phyloP scores from a whole-genome alignment of 2,329 filamentous ascomycete species.

The Rhytidhysteron rufulum region DNA sequence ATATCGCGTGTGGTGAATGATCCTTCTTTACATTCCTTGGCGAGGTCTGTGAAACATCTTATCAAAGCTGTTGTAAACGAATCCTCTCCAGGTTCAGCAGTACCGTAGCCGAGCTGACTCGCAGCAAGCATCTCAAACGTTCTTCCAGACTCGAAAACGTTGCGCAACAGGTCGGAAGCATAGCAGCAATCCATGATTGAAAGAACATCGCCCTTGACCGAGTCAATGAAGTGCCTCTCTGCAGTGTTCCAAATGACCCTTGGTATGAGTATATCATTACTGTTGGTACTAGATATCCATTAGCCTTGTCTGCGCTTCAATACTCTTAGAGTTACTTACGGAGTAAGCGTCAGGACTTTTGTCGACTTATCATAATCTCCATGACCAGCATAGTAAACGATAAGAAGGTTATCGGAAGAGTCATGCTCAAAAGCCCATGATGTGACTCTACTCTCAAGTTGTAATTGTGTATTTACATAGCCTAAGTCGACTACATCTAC shows the following conservation, averaged over 20 bases:
- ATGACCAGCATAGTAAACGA: slow-evolving; percentile 16
- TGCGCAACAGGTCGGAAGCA: slow-evolving; percentile 13
- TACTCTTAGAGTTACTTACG: slow-evolving; percentile 5
- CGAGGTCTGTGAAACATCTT: slow-evolving; percentile 3
- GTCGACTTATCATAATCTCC: slow-evolving; percentile 3
- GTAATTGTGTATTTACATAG: slow-evolving; percentile 4
- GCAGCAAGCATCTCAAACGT: slow-evolving; percentile 9
- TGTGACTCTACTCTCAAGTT: slow-evolving; percentile 8
- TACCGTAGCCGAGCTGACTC: slow-evolving; percentile 2
- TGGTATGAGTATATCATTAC: not conserved
- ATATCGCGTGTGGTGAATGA: slow-evolving; percentile 5
- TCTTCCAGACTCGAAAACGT: slow-evolving; percentile 2
- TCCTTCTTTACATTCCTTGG: not conserved
- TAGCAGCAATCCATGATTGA: slow-evolving; percentile 21
- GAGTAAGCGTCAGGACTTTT: slow-evolving; percentile 5
- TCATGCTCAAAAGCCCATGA: slow-evolving; percentile 9
- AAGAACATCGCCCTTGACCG: slow-evolving; percentile 12
- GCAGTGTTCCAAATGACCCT: slow-evolving; percentile 10
- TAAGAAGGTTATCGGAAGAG: slow-evolving; percentile 14
- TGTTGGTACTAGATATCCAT: slow-evolving; percentile 2
- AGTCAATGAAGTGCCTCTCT: slow-evolving; percentile 7
- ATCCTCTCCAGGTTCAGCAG: slow-evolving; percentile 4
- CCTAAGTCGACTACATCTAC: slow-evolving; percentile 8
- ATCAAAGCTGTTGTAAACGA: slow-evolving; percentile 10
- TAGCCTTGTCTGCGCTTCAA: slow-evolving; percentile 4